Conservation (phyloP, 2,329 filamentous ascomycete species). For the Xylaria arbuscula region DNA sequence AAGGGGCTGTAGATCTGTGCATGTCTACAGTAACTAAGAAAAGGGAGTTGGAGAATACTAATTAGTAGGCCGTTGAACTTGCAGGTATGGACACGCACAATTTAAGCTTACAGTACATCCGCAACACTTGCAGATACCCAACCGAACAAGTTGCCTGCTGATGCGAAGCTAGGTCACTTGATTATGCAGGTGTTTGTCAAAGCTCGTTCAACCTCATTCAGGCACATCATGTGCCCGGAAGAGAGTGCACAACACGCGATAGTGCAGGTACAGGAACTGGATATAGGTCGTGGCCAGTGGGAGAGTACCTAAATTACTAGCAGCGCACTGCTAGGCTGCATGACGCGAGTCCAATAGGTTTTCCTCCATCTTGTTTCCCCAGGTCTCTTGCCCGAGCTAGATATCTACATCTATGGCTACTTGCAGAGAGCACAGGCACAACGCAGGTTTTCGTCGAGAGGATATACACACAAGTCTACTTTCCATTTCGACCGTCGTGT, state of each 20-base stretch:
- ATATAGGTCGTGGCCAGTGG: no score
- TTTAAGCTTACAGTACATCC: constrained; percentile 14
- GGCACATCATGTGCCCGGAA: not conserved
- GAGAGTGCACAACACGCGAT: not conserved
- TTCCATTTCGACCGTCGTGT: constrained; percentile 28
- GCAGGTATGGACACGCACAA: constrained; percentile 12
- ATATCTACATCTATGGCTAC: constrained; percentile 10
- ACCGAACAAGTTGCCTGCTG: constrained; percentile 5
- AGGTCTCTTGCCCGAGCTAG: constrained; percentile 6
- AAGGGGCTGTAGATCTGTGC: constrained; percentile 17
- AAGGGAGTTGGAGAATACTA: not conserved
- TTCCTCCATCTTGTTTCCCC: not conserved
- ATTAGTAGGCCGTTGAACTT: constrained; percentile 13
- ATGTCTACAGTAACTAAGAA: not conserved
- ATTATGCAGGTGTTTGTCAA: constrained; percentile 16
- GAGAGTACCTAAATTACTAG: not conserved
- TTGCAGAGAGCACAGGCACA: constrained; percentile 1
- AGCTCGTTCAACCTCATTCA: constrained; percentile 1
- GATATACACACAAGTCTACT: not conserved
- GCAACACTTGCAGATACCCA: not conserved
- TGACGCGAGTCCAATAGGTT: not conserved
- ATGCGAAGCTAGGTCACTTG: constrained; percentile 9
- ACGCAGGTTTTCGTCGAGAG: constrained; percentile 7
- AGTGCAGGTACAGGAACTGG: no score
- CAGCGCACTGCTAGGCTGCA: no score